phyloP scores from a whole-genome alignment of 2,329 filamentous ascomycete species.

The Venturia effusa region DNA sequence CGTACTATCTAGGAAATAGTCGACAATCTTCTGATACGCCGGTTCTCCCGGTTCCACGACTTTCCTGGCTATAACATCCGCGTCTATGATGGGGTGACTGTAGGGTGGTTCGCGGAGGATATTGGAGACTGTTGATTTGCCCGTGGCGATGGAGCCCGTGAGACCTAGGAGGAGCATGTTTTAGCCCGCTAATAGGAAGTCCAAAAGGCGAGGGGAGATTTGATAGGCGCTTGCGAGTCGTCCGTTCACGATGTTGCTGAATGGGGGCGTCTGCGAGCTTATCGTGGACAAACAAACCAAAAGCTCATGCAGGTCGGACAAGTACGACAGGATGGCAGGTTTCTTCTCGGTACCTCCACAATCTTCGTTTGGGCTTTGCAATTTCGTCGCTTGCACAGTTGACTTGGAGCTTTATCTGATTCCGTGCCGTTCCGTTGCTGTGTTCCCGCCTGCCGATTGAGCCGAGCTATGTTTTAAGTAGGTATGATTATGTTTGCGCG shows the following conservation, averaged over 20 bases:
- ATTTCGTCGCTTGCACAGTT: too few relatives aligned
- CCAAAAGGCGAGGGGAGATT: not conserved
- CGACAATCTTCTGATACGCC: conserved; percentile 73
- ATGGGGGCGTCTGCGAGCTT: too few relatives aligned
- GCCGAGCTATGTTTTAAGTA: not conserved
- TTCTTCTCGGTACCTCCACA: too few relatives aligned
- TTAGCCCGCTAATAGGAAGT: not conserved
- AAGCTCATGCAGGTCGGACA: too few relatives aligned
- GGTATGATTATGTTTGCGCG: not conserved
- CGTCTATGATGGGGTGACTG: conserved; percentile 83
- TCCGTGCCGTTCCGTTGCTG: too few relatives aligned
- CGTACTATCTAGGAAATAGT: conserved; percentile 69
- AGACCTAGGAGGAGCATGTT: conserved; percentile 87
- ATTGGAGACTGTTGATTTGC: conserved; percentile 89
- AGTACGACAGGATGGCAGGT: too few relatives aligned
- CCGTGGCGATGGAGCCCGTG: conserved; percentile 93
- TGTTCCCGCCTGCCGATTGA: not conserved
- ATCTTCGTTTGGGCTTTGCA: too few relatives aligned
- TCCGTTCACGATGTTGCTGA: too few relatives aligned
- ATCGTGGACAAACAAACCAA: too few relatives aligned
- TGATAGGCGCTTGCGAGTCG: too few relatives aligned
- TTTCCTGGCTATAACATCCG: conserved; percentile 81
- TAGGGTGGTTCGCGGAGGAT: conserved; percentile 73
- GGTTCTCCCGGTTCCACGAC: conserved; percentile 87
- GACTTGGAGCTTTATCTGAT: too few relatives aligned